A percentile compares a stretch with the other conserved stretches of the same genome.
Conservation (phyloP, 148 eudicot genomes). For the Linanthus parryae region DNA sequence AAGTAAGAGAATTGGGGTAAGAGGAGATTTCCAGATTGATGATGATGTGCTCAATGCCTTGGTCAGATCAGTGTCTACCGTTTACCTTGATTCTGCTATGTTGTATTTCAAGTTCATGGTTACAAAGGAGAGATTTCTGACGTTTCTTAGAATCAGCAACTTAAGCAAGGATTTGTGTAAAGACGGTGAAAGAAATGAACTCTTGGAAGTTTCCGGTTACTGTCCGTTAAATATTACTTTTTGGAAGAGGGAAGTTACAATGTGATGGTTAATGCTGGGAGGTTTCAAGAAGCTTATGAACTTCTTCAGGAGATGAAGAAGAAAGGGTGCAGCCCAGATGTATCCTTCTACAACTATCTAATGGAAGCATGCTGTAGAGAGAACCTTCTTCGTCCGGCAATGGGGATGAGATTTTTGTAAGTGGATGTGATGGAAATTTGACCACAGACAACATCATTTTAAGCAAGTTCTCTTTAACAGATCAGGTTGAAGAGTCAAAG, state of each 20-base stretch:
- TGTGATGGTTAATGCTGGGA: constrained; percentile 55
- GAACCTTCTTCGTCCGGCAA: constrained; percentile 85
- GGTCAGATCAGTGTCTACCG: constrained; percentile 57
- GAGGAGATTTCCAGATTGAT: constrained; percentile 76
- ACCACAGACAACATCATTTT: constrained; percentile 61
- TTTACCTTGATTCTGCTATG: constrained; percentile 52
- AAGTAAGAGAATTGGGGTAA: constrained; percentile 80
- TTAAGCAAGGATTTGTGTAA: constrained; percentile 53
- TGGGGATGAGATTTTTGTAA: constrained; percentile 95
- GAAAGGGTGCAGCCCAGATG: constrained; percentile 57
- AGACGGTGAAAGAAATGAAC: constrained; percentile 46
- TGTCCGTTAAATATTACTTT: constrained; percentile 61
- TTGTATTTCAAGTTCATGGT: constrained; percentile 64
- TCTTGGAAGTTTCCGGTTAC: constrained; percentile 42
- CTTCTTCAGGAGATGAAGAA: constrained; percentile 74
- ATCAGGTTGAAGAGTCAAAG: constrained; percentile 54
- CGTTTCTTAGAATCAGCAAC: constrained; percentile 42
- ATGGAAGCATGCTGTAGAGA: constrained; percentile 84
- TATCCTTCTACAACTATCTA: constrained; percentile 61
- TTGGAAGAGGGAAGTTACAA: constrained; percentile 42
- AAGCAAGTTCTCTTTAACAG: constrained; percentile 43
- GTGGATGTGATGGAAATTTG: constrained; percentile 53
- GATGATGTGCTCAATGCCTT: constrained; percentile 75
- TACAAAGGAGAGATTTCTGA: constrained; percentile 43
- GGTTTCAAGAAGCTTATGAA: constrained; percentile 62